phyloP scores from a whole-genome alignment of 495 filamentous ascomycete species.

The Aspergillus avenaceus region DNA sequence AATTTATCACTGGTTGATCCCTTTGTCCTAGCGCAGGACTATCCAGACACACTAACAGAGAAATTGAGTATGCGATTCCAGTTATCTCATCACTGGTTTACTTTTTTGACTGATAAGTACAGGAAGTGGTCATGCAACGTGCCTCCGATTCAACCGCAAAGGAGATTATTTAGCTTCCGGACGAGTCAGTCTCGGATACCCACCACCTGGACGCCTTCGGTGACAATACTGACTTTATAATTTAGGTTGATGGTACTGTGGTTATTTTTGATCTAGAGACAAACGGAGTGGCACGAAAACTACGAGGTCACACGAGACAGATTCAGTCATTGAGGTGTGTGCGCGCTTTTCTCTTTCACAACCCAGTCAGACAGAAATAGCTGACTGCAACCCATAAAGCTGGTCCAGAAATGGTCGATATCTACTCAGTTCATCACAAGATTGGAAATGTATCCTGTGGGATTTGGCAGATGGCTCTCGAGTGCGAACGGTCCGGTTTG shows the following conservation, averaged over 20 bases:
- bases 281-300: conserved; percentile 88
- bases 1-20: conserved; percentile 78
- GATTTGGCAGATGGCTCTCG: conserved; percentile 74
- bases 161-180: conserved; percentile 93
- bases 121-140: conserved; percentile 63
- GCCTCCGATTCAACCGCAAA: conserved; percentile 84
- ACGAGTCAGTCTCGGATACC: conserved; percentile 50
- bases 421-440: conserved; percentile 89
- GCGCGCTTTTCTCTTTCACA: not conserved
- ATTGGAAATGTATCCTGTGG: conserved; percentile 95
- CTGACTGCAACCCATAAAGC: conserved; percentile 42
- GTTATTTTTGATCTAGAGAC: conserved; percentile 97
- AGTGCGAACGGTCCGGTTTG: conserved; percentile 72
- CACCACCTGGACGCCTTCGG: too few relatives aligned
- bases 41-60: conserved; percentile 82
- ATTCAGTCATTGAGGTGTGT: conserved; percentile 72
- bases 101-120: conserved; percentile 4
- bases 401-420: conserved; percentile 92
- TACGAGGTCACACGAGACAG: conserved; percentile 85
- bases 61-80: conserved; percentile 61
- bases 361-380: not conserved
- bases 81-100: not conserved
- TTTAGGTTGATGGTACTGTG: conserved; percentile 78
- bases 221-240: conserved; percentile 12
- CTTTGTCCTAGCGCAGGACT: conserved; percentile 87